Base-by-base conservation (phyloP, 352 stramenopile species). In the Albugo laibachii region DNA sequence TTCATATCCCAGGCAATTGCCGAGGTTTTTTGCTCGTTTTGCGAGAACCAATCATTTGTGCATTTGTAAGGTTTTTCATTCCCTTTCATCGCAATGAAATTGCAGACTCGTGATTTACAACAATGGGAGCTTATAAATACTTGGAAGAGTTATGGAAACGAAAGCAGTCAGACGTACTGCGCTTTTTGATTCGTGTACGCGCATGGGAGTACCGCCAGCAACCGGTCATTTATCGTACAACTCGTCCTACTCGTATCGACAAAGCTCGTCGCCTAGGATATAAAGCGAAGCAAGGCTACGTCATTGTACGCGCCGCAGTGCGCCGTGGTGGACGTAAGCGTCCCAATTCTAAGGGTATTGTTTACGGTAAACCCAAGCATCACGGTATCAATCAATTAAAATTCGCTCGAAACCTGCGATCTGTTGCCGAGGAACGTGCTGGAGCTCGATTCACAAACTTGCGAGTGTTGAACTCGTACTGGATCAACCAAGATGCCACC, bases 381-480 rank as follows among this genome's bases (percentile, higher is more conserved):
- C 95, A 99, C 70, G 95, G 95, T 97, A 99, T 99, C 67, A 99
- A 97, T 78, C 92, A 99, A 70, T 73, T 99, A 55, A 99, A 99
- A 78, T 96, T 97, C 63, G 82, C 93, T 59, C 92, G 95, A 59
- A 99, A 99, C 80, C 72, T 99, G 50, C 89, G 94, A 57, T 95
- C 74, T 47, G 83, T 99, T 38, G 95, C 95, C 40, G 96, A 99
- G 65, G 94, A 99, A 76, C 95, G 97, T 66, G 93, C 93, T 18
- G 95, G 95, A 65, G 91, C 92, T 66, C 94, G 95, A 68, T 98
- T 93, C 66, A 67, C 67, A 56, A 99, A 99, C 88, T 68, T 99
- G 51, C 88, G 95, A 53, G 96, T 99, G 51, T 80, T 99, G 21
- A 99, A 99, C 89, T 99, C 93, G 53, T 99, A 99, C 86, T 99